Evolutionary conservation across 1,284 basidiomycete species (phyloP).

Genomic region (Ganoderma lingzhi): DNA sequence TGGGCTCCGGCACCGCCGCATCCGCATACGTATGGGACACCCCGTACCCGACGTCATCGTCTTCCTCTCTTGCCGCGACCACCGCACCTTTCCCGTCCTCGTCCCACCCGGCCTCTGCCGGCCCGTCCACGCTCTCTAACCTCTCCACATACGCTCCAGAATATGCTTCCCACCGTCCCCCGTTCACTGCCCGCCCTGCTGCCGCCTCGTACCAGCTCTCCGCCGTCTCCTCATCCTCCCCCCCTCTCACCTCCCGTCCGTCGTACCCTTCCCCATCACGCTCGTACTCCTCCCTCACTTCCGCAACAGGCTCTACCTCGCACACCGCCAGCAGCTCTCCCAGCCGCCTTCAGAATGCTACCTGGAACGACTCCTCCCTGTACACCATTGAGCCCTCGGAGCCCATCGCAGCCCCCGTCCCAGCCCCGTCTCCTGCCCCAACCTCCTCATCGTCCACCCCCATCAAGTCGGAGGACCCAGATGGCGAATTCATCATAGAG

Average conservation of each 20-base stretch:
- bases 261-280: conserved; percentile 23
- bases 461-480: conserved; percentile 34
- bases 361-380: conserved; percentile 9
- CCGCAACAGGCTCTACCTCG: conserved; percentile 14
- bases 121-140: conserved; percentile 19
- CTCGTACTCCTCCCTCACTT: conserved; percentile 28
- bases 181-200: conserved; percentile 10
- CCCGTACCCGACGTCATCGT: conserved; percentile 20
- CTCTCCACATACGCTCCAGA: conserved; percentile 10
- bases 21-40: conserved; percentile 29
- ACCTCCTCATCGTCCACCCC: conserved; percentile 11
- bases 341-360: conserved; percentile 12
- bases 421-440: conserved; percentile 6
- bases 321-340: conserved; percentile 11
- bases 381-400: conserved; percentile 17
- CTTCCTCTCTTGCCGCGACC: conserved; percentile 20
- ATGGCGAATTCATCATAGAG: conserved; percentile 44
- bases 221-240: conserved; percentile 17
- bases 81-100: conserved; percentile 19
- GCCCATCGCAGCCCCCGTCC: conserved; percentile 10
- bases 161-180: conserved; percentile 18
- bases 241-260: conserved; percentile 18
- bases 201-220: conserved; percentile 12
- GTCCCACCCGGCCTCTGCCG: conserved; percentile 21
- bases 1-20: conserved; percentile 7